A percentile compares a stretch with the other conserved stretches of the same genome.
Conservation (phyloP, 2,329 filamentous ascomycete genomes). For the Trichoderma breve region DNA sequence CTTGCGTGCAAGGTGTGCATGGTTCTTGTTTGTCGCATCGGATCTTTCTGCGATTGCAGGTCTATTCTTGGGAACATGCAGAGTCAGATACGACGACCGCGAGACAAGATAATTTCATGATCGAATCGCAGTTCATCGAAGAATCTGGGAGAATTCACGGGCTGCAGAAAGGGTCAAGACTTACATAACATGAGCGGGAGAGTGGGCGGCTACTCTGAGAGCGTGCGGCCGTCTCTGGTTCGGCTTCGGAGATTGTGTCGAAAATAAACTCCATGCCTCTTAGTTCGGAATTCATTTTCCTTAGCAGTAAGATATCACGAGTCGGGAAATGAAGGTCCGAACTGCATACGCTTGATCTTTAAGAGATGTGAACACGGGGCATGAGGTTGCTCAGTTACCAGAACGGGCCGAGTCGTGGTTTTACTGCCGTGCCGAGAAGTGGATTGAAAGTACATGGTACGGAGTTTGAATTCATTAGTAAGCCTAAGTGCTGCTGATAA, state of each 20-base stretch:
- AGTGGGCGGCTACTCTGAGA: background rate
- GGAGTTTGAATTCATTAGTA: too few species aligned
- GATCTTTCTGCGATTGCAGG: background rate
- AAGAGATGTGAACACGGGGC: background rate
- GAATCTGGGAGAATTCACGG: background rate
- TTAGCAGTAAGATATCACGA: background rate
- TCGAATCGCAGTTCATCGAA: background rate
- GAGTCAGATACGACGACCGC: background rate
- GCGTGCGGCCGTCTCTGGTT: background rate
- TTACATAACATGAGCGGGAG: background rate
- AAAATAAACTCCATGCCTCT: background rate
- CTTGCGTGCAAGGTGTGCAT: background rate
- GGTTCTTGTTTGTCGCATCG: background rate
- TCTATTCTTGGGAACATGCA: background rate
- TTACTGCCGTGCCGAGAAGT: background rate
- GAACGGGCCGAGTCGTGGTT: background rate
- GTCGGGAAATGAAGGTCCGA: background rate
- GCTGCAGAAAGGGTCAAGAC: background rate
- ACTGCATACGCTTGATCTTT: background rate
- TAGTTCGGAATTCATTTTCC: background rate
- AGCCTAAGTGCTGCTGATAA: too few species aligned
- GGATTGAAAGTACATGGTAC: too few species aligned
- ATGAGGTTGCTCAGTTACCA: background rate
- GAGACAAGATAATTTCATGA: background rate
- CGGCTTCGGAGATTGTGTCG: background rate